A percentile compares a stretch with the other conserved stretches of the same genome.
Evolutionary conservation across 345 rosid species (phyloP).

Genomic region (Zanthoxylum bungeanum): DNA sequence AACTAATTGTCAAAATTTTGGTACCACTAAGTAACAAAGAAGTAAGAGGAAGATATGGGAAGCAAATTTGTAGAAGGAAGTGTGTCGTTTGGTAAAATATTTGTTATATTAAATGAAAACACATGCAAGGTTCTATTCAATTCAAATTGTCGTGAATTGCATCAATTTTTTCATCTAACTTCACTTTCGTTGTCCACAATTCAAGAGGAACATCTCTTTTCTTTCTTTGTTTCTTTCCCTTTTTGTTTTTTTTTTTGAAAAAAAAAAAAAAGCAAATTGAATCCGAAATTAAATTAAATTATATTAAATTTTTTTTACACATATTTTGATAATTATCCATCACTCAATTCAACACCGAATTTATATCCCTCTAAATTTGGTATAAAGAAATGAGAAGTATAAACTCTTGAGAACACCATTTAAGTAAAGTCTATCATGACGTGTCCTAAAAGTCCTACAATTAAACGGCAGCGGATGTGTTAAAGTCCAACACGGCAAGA

Average conservation of each 20-base stretch:
- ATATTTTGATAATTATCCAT: too few relatives aligned
- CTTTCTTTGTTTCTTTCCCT: too few relatives aligned
- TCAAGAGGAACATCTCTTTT: not conserved
- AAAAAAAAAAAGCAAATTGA: too few relatives aligned
- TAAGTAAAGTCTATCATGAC: not conserved
- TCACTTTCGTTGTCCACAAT: not conserved
- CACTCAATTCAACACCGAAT: too few relatives aligned
- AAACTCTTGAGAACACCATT: too few relatives aligned
- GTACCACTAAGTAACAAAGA: not conserved
- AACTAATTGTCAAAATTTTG: not conserved
- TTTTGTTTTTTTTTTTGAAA: too few relatives aligned
- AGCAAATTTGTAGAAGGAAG: not conserved
- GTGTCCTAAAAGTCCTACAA: not conserved
- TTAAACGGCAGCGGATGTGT: not conserved
- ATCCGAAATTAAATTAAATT: too few relatives aligned
- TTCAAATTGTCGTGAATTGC: not conserved
- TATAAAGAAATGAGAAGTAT: not conserved
- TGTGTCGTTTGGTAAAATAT: not conserved
- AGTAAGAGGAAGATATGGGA: not conserved
- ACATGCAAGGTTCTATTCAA: constrained; percentile 20
- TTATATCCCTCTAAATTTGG: too few relatives aligned
- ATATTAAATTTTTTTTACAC: too few relatives aligned
- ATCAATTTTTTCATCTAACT: not conserved
- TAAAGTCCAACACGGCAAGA: not conserved
- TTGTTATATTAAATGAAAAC: constrained; percentile 17